Evolutionary conservation across 495 filamentous ascomycete genomes (phyloP), one percentile per base, ranked within the genome.

Genomic region (Oidiodendron maius): DNA sequence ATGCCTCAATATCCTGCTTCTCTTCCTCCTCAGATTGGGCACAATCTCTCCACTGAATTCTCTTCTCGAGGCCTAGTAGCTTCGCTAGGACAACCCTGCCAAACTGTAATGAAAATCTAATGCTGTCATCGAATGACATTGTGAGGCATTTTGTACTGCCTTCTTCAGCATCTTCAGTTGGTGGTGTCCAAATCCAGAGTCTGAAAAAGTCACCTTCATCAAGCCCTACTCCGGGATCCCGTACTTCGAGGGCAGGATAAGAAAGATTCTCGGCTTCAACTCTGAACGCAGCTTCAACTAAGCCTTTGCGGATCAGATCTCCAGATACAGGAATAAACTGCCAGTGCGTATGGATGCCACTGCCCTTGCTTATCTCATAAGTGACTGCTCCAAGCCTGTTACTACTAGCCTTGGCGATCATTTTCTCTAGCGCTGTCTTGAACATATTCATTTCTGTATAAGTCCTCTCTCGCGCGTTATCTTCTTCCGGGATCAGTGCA

Each of bases 271-370:
- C 84, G 0, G 88, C 89, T 59, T 91, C 78, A 13, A 89, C 86
- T 48, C 82, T 79, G 71, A 95, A 95, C 0, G 80, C 90, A 0
- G 84, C 87, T 57, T 90, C 84, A 6, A 94, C 86, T 1, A 91
- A 70, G 0, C 83, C 82, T 35, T 78, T 76, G 9, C 60, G 62
- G 34, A 95, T 72, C 18, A 87, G 64, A 10, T 81, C 72, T 0
- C 71, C 60, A 0, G 84, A 75, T 1, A 95, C 74, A 2, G 93
- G 91, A 24, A 96, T 71, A 57, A 94, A 91, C 70, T 98, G 93
- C 93, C 91, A 96, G 59, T 96, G 93, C 0, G 78, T 72, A 61
- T 98, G 93, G 44, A 96, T 83, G 18, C 89, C 88, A 10, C 73
- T 72, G 2, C 67, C 69, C 15, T 89, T 80, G 57, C 80, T 87